phyloP scores from a whole-genome alignment of 306 rosid genomes.

The Dryas drummondii region DNA sequence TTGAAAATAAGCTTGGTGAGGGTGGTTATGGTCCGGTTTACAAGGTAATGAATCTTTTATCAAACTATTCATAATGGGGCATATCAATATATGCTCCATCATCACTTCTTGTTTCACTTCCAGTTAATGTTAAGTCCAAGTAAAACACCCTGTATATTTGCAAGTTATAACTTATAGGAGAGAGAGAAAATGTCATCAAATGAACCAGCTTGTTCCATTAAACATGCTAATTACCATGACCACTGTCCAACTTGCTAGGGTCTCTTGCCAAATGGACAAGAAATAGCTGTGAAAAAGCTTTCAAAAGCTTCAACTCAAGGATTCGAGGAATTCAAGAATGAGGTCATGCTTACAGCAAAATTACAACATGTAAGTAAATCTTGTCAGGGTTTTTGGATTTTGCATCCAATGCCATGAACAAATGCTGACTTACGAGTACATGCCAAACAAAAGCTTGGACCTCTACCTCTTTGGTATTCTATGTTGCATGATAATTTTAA shows the following conservation, averaged over 20 bases:
- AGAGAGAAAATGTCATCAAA: too few relatives aligned
- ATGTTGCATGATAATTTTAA: too few relatives aligned
- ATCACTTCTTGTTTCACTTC: too few relatives aligned
- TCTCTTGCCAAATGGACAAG: conserved; percentile 28
- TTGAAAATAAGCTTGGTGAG: conserved; percentile 47
- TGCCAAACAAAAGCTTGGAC: background rate
- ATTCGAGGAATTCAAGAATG: conserved; percentile 20
- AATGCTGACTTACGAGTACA: conserved; percentile 1
- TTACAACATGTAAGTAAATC: conserved; percentile 8
- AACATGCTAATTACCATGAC: background rate
- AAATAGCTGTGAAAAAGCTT: conserved; percentile 35
- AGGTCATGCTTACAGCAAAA: background rate
- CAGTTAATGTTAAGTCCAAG: too few relatives aligned
- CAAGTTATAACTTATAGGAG: too few relatives aligned
- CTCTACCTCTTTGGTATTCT: background rate
- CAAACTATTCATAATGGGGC: background rate
- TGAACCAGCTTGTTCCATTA: background rate
- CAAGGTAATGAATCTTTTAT: conserved; percentile 24
- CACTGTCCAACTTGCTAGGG: conserved; percentile 20
- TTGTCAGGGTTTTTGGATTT: background rate
- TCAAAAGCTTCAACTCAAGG: conserved; percentile 38
- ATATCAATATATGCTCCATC: background rate
- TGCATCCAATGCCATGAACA: background rate
- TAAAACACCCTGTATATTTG: too few relatives aligned
- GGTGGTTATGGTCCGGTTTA: conserved; percentile 60